phyloP scores from a whole-genome alignment of 495 filamentous ascomycete species.

The Podospora sp. region DNA sequence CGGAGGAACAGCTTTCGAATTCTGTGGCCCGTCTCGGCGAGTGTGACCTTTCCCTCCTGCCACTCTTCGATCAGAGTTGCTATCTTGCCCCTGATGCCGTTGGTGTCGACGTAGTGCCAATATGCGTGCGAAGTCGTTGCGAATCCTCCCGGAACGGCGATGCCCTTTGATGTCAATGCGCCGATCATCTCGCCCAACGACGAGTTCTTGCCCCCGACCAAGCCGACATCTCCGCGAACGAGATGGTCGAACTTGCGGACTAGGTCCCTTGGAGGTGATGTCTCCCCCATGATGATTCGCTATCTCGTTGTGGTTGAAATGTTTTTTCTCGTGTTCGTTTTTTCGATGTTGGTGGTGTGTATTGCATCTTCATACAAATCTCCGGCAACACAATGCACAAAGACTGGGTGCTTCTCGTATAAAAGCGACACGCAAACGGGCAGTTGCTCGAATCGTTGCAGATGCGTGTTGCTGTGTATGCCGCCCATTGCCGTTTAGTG shows the following conservation, averaged over 20 bases:
- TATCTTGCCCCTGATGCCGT: conserved; percentile 35
- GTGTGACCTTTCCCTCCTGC: conserved; percentile 20
- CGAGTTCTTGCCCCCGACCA: conserved; percentile 43
- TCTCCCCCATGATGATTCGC: too few relatives aligned
- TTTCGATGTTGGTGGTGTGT: too few relatives aligned
- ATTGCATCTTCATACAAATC: too few relatives aligned
- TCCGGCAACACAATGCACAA: too few relatives aligned
- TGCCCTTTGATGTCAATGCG: conserved; percentile 26
- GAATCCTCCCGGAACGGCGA: conserved; percentile 39
- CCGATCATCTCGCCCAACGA: conserved; percentile 44
- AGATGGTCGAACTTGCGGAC: conserved; percentile 28
- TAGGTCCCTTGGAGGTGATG: conserved; percentile 2
- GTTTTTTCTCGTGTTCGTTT: too few relatives aligned
- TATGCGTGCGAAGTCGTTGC: conserved; percentile 40
- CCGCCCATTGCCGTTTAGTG: too few relatives aligned
- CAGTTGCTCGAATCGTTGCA: too few relatives aligned
- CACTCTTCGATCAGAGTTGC: conserved; percentile 27
- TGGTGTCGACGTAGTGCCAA: conserved; percentile 37
- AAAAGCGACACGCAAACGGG: too few relatives aligned
- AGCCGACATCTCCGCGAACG: conserved; percentile 27
- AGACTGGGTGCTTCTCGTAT: too few relatives aligned
- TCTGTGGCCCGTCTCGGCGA: conserved; percentile 25
- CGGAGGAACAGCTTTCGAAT: conserved; percentile 27
- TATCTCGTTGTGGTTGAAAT: too few relatives aligned
- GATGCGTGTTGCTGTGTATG: too few relatives aligned